A percentile compares a stretch with the other conserved stretches of the same genome.
Conservation (phyloP, 148 eudicot species). For the Cornus florida region DNA sequence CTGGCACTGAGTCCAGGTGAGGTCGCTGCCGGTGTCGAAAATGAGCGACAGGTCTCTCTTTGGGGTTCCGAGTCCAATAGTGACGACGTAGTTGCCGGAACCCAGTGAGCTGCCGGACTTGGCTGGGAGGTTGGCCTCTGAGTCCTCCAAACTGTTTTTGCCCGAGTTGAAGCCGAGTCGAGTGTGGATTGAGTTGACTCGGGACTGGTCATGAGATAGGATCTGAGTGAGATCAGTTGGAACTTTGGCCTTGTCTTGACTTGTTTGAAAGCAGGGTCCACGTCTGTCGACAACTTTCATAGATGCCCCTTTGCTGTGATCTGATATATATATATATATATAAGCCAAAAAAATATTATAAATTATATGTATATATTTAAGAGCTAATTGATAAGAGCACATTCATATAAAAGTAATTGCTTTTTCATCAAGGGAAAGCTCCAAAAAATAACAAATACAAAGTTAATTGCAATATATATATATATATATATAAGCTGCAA, state of each 20-base stretch:
- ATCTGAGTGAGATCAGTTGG: slow-evolving; percentile 32
- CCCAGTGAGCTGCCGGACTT: slow-evolving; percentile 53
- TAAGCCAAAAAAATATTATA: too few relatives aligned
- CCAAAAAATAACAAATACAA: too few relatives aligned
- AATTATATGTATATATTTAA: too few relatives aligned
- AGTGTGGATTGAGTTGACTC: slow-evolving; percentile 58
- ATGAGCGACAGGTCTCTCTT: slow-evolving; percentile 47
- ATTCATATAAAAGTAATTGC: too few relatives aligned
- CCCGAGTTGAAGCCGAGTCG: slow-evolving; percentile 24
- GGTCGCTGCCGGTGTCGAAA: slow-evolving; percentile 59
- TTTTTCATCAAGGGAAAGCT: too few relatives aligned
- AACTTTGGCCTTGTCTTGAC: slow-evolving; percentile 13
- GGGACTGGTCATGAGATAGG: slow-evolving; percentile 47
- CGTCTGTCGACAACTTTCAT: slow-evolving; percentile 57
- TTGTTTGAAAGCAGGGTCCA: slow-evolving; percentile 55
- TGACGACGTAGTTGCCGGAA: slow-evolving; percentile 58
- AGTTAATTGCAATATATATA: too few relatives aligned
- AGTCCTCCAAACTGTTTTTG: neutral
- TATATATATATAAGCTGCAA: too few relatives aligned
- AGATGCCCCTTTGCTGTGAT: slow-evolving; percentile 26
- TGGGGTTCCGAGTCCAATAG: slow-evolving; percentile 60
- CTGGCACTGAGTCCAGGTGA: slow-evolving; percentile 49
- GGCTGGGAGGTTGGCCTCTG: slow-evolving; percentile 41
- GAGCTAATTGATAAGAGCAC: too few relatives aligned
- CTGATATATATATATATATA: neutral